Percentiles rank a stretch among this genome's conserved stretches.
These are phyloP conservation scores for Neopestalotiopsis sp. DNA, from an alignment of 2,329 filamentous ascomycete genomes.

Conservation along the genomic window DNA sequence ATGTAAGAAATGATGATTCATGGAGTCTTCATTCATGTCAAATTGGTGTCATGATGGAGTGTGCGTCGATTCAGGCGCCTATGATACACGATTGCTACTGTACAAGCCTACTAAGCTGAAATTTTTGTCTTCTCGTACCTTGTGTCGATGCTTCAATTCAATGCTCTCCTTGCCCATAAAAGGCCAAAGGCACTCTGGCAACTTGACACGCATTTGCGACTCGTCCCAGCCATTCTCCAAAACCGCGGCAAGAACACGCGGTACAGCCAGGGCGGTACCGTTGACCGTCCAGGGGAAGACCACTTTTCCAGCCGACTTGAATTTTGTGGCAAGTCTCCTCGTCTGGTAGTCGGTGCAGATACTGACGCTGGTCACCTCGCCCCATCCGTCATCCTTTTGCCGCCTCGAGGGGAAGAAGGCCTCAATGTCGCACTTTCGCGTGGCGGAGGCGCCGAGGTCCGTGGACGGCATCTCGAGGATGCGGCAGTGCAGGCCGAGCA, in stretches of 20 bases:
- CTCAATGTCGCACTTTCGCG: conserved; percentile 90
- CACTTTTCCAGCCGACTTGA: conserved; percentile 63
- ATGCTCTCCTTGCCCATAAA: conserved; percentile 84
- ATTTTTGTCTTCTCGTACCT: neutral
- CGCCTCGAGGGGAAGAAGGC: conserved; percentile 79
- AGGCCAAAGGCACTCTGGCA: conserved; percentile 79
- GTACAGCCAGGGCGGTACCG: conserved; percentile 91
- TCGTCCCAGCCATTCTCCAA: conserved; percentile 92
- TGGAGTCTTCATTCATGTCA: neutral
- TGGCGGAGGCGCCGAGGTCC: conserved; percentile 89
- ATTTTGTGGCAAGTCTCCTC: conserved; percentile 77
- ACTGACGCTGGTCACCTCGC: conserved; percentile 89
- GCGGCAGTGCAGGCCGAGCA: conserved; percentile 82
- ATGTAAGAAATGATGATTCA: neutral
- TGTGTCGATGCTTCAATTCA: conserved; percentile 42
- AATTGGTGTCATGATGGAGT: neutral
- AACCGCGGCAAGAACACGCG: conserved; percentile 85
- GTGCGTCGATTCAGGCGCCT: neutral
- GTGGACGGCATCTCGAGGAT: conserved; percentile 89
- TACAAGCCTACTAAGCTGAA: neutral
- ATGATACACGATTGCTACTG: conserved; percentile 13
- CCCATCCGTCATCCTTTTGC: conserved; percentile 75
- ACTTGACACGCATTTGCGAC: conserved; percentile 64
- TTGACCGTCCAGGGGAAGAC: conserved; percentile 90
- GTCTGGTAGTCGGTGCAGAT: conserved; percentile 96